Base-by-base conservation (phyloP, 2,329 filamentous ascomycete species). In the Grosmannia huntii region DNA sequence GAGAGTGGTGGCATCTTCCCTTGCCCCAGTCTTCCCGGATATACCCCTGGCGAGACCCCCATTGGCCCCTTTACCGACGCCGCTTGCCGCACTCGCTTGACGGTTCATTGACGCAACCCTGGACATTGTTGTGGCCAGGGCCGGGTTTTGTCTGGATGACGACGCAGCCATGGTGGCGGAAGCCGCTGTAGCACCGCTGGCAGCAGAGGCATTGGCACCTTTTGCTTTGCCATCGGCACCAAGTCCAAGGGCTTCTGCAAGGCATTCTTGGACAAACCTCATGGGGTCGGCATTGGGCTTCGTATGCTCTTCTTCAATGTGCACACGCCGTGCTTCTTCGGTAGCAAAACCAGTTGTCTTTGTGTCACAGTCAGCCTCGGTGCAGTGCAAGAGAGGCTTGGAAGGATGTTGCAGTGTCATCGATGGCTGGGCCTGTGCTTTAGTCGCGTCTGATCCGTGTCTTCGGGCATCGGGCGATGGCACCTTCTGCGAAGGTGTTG, bases 221-320 rank as follows among this genome's bases (percentile, higher is more conserved):
- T 73, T 75, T 9, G 66, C 50, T 6, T 69, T 72, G 28, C 78
- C 81, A 55, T 82, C 73, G 6, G 69, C 60, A 64, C 82, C 78
- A n/a, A 83, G 65, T 4, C 78, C 80, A 2, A 84, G 66, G 0
- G 71, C 69, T 16, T 72, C 62, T 0, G 76, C 75, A 38, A 84
- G 65, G 53, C 73, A 76, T 55, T 82, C 80, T 55, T 72, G 65
- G 19, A 73, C 69, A 64, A 77, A 86, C 62, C 77, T 78, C 58
- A 75, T 50, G 2, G 83, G 81, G 60, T 85, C 71, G 61, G 80
- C 72, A 49, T 72, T 69, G 6, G 82, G 82, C 65, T 76, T 78
- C 25, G 75, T 69, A 62, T 86, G 83, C 65, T 84, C 81, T 59
- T 84, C 78, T n/a, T 80, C 72, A 9, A 75, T 68, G 64, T 86